phyloP scores from a whole-genome alignment of 495 filamentous ascomycete species.

The Neurospora tetrasperma region DNA sequence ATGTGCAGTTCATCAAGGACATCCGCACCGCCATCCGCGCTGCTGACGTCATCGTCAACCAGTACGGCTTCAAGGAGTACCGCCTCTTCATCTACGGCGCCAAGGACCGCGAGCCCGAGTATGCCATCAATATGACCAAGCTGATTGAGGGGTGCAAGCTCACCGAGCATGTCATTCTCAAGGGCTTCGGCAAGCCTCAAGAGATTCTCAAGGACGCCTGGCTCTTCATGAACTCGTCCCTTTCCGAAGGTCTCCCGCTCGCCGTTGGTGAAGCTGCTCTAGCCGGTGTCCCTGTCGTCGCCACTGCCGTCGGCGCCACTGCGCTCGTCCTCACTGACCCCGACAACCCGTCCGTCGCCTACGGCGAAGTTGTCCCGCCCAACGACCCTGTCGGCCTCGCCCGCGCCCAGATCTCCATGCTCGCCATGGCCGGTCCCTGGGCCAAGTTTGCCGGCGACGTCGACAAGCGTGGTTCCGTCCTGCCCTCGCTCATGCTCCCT shows the following conservation, averaged over 20 bases:
- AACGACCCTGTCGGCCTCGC: constrained; percentile 51
- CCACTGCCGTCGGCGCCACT: constrained; percentile 55
- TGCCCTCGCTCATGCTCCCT: constrained; percentile 36
- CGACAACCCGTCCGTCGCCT: constrained; percentile 42
- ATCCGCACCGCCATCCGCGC: constrained; percentile 55
- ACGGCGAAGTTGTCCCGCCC: constrained; percentile 52
- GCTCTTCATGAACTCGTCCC: constrained; percentile 58
- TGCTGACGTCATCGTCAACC: constrained; percentile 55
- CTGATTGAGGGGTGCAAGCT: constrained; percentile 51
- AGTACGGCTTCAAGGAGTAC: constrained; percentile 53
- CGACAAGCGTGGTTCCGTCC: constrained; percentile 8
- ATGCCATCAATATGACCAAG: constrained; percentile 52
- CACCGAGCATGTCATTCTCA: constrained; percentile 39
- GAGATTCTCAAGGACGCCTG: constrained; percentile 51
- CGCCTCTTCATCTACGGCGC: constrained; percentile 53
- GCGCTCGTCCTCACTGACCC: constrained; percentile 52
- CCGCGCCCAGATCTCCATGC: constrained; percentile 50
- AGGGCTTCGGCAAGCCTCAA: constrained; percentile 47
- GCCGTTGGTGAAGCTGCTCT: constrained; percentile 57
- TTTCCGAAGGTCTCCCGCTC: constrained; percentile 55
- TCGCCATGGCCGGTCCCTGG: constrained; percentile 53
- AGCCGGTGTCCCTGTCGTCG: constrained; percentile 54
- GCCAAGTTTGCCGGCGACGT: constrained; percentile 17
- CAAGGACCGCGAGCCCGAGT: constrained; percentile 49
- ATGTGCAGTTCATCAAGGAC: constrained; percentile 60